Conservation (phyloP, 257 asterid genomes). For the Nicotiana knightiana region DNA sequence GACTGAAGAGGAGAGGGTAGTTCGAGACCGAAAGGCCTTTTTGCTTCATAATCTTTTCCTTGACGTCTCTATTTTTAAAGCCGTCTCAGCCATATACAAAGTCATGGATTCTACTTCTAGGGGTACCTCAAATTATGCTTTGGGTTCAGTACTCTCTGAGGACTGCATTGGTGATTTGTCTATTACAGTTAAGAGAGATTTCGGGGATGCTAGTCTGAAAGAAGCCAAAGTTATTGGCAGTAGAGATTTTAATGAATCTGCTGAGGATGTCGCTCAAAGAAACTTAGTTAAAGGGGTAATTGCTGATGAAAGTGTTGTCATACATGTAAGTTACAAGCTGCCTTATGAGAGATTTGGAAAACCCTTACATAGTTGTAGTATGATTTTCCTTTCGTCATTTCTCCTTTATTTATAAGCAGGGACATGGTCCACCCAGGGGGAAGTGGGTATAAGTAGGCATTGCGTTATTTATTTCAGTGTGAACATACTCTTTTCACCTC, state of each 20-base stretch:
- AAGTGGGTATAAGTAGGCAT: not conserved
- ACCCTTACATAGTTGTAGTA: not conserved
- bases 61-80: constrained; percentile 77
- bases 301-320: constrained; percentile 88
- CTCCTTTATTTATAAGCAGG: not conserved
- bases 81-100: constrained; percentile 73
- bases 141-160: constrained; percentile 60
- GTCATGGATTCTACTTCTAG: constrained; percentile 44
- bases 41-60: constrained; percentile 90
- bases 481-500: constrained; percentile 2
- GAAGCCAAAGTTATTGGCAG: constrained; percentile 45
- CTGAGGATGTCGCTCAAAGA: constrained; percentile 54
- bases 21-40: constrained; percentile 94
- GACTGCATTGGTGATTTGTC: constrained; percentile 64
- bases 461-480: not conserved
- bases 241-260: constrained; percentile 34
- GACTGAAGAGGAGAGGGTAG: constrained; percentile 93
- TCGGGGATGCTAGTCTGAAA: constrained; percentile 52
- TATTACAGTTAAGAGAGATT: constrained; percentile 64
- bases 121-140: constrained; percentile 26
- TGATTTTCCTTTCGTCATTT: not conserved
- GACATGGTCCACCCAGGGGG: not conserved
- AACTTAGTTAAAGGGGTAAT: constrained; percentile 89
- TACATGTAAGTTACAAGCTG: constrained; percentile 53
- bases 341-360: not conserved